phyloP scores from a whole-genome alignment of 2,329 filamentous ascomycete species.

The Escovopsis sp. region DNA sequence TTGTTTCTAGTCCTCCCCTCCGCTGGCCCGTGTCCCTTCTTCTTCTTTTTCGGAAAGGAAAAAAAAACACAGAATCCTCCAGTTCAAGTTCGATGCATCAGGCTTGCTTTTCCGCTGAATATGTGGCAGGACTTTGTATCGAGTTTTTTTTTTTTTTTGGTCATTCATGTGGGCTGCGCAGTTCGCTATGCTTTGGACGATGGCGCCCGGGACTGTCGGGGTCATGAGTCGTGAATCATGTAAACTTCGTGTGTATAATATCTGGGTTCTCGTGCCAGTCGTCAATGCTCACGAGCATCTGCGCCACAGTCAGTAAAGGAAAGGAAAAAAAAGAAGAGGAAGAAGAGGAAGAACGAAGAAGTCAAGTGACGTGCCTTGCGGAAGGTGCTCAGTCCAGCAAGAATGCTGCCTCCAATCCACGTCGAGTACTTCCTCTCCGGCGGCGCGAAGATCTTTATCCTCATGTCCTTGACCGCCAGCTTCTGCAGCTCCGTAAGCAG shows the following conservation, averaged over 20 bases:
- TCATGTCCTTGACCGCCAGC: conserved; percentile 95
- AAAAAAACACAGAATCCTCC: neutral
- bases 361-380: conserved; percentile 70
- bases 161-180: neutral
- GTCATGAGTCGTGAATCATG: conserved; percentile 31
- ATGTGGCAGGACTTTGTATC: neutral
- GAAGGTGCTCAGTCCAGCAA: conserved; percentile 93
- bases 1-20: too few species aligned
- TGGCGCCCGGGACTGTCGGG: conserved; percentile 1
- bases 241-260: conserved; percentile 97
- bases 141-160: too few species aligned
- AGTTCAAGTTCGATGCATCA: neutral
- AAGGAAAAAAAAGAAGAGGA: neutral
- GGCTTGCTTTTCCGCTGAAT: neutral
- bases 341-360: neutral
- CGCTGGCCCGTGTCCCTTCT: too few species aligned
- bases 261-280: conserved; percentile 99
- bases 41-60: too few species aligned
- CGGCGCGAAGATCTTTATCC: conserved; percentile 97
- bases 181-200: neutral
- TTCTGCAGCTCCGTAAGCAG: conserved; percentile 83
- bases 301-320: conserved; percentile 5
- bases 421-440: conserved; percentile 97
- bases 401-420: conserved; percentile 96
- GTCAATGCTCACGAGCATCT: conserved; percentile 99